A percentile compares a stretch with the other conserved stretches of the same genome.
phyloP scores from a whole-genome alignment of 2,329 filamentous ascomycete genomes.

The Aschersonia sp. region DNA sequence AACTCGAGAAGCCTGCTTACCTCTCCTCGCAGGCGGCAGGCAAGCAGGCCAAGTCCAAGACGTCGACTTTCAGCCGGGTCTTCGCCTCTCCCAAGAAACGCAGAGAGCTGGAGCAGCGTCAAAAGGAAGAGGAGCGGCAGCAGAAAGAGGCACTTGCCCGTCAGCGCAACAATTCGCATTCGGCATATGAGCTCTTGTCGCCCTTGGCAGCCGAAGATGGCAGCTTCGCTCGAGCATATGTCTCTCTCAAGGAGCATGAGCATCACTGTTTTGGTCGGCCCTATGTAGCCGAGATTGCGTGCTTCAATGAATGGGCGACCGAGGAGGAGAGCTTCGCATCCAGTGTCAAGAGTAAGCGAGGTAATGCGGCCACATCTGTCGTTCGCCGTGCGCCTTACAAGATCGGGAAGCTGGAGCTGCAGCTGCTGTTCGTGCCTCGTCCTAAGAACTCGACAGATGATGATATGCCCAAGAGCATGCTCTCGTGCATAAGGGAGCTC shows the following conservation, averaged over 20 bases:
- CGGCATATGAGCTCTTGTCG: constrained; percentile 75
- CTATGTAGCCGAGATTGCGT: constrained; percentile 75
- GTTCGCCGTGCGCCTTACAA: constrained; percentile 88
- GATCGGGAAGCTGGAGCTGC: constrained; percentile 85
- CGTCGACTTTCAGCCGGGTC: constrained; percentile 80
- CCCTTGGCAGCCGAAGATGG: constrained; percentile 81
- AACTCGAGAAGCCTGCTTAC: constrained; percentile 69
- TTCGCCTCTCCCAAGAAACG: constrained; percentile 94
- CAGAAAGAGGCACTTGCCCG: constrained; percentile 51
- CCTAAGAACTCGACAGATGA: constrained; percentile 78
- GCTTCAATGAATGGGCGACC: constrained; percentile 97
- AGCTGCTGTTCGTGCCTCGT: constrained; percentile 87
- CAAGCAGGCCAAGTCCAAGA: constrained; percentile 56
- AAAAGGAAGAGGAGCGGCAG: constrained; percentile 63
- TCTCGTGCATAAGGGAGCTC: constrained; percentile 85
- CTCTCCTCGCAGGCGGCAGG: constrained; percentile 34
- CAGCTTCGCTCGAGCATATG: constrained; percentile 86
- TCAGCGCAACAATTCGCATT: constrained; percentile 48
- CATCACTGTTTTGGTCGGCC: constrained; percentile 76
- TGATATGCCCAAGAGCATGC: constrained; percentile 99
- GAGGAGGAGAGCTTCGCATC: constrained; percentile 67
- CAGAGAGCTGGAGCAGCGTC: constrained; percentile 78
- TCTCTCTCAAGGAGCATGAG: constrained; percentile 89
- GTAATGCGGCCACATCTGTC: constrained; percentile 47
- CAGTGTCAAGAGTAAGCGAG: constrained; percentile 90